Evolutionary conservation across 108 stramenopile genomes (phyloP).

Genomic region (Asterionellopsis glacialis): DNA sequence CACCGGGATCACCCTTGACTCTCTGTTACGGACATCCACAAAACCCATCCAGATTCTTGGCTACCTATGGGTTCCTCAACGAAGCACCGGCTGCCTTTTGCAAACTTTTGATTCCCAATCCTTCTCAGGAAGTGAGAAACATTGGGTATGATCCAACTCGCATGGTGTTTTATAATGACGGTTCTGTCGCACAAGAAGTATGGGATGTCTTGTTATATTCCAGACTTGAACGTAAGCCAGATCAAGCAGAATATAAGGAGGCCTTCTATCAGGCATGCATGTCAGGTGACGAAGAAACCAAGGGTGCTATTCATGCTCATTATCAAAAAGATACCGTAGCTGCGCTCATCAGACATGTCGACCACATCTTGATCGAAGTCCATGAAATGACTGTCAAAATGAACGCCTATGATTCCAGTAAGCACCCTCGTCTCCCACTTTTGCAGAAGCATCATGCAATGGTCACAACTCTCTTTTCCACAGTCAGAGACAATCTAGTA

Average conservation of each 20-base stretch:
- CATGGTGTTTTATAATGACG: too few relatives aligned
- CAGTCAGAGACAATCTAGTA: too few relatives aligned
- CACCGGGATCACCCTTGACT: slow-evolving; percentile 27
- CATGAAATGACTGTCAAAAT: background rate
- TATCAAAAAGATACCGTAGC: slow-evolving; percentile 32
- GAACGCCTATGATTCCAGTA: too few relatives aligned
- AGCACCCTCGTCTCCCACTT: too few relatives aligned
- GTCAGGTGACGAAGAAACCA: slow-evolving; percentile 47
- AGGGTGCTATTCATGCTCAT: slow-evolving; percentile 37
- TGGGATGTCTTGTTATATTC: slow-evolving; percentile 15
- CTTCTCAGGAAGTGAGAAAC: background rate
- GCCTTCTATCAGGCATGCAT: slow-evolving; percentile 49
- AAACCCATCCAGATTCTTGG: slow-evolving; percentile 49
- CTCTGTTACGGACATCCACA: slow-evolving; percentile 50
- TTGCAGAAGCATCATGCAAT: too few relatives aligned
- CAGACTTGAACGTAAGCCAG: background rate
- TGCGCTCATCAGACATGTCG: slow-evolving; percentile 37
- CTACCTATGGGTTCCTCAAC: slow-evolving; percentile 58
- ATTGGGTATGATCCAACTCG: too few relatives aligned
- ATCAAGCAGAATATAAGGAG: background rate
- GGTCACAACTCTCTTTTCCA: too few relatives aligned
- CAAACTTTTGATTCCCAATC: slow-evolving; percentile 36
- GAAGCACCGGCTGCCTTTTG: slow-evolving; percentile 37
- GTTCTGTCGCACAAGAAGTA: background rate
- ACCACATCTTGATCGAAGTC: slow-evolving; percentile 12